Conservation (phyloP, 805 yeast species). For the Wickerhamomyces sydowiorum region DNA sequence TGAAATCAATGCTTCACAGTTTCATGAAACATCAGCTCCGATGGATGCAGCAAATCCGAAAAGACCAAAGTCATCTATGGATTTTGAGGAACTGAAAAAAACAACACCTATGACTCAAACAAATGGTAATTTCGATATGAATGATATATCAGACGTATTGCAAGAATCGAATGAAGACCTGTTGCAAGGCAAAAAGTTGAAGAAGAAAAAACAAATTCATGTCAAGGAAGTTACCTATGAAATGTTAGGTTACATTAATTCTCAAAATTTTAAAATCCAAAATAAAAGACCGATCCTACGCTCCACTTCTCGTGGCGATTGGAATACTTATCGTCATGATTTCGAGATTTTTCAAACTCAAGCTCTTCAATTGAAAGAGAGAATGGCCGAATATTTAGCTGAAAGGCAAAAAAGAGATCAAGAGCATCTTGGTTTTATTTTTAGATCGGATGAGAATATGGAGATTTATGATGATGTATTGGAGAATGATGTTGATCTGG, state of each 20-base stretch:
- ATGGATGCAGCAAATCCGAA: neutral
- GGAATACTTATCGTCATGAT: neutral
- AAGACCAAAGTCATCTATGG: neutral
- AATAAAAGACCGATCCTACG: neutral
- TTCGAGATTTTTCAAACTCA: neutral
- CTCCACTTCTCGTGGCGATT: neutral
- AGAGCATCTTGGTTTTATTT: neutral
- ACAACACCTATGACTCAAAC: conserved; percentile 9
- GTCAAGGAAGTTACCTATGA: conserved; percentile 16
- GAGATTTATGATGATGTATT: neutral
- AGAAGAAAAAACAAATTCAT: neutral
- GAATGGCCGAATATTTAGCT: neutral
- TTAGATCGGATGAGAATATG: neutral
- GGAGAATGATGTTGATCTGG: neutral
- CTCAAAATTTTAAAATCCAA: neutral
- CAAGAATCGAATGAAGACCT: neutral
- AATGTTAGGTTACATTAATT: neutral
- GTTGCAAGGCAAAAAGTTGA: neutral
- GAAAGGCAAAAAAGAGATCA: neutral
- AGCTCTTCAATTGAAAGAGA: neutral
- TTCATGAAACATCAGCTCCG: neutral
- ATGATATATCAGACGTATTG: neutral
- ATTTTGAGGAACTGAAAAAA: conserved; percentile 2
- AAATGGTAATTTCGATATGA: conserved; percentile 5
- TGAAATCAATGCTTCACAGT: conserved; percentile 5